phyloP scores from a whole-genome alignment of 2,329 filamentous ascomycete genomes.

The Penicillium hordei region DNA sequence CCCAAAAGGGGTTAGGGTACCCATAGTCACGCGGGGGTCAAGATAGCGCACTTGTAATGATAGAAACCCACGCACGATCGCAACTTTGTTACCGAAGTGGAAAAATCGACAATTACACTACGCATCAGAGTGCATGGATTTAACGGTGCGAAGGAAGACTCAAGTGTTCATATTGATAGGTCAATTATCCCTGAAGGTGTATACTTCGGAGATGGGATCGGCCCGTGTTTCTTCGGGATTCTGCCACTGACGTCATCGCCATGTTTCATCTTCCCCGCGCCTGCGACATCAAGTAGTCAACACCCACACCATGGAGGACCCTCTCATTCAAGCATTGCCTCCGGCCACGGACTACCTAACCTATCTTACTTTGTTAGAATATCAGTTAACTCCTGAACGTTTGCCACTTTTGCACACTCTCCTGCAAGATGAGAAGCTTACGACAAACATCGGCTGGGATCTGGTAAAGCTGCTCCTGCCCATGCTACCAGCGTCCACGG shows the following conservation, averaged over 20 bases:
- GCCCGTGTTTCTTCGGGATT: constrained; percentile 9
- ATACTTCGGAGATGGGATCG: constrained; percentile 4
- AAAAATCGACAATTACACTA: background rate
- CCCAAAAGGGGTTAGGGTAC: background rate
- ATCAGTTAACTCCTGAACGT: constrained; percentile 60
- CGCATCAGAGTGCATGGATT: too few relatives aligned
- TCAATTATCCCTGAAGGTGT: background rate
- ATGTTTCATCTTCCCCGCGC: constrained; percentile 9
- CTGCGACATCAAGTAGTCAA: constrained; percentile 5
- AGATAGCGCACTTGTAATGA: background rate
- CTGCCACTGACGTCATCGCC: constrained; percentile 17
- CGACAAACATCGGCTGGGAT: constrained; percentile 66
- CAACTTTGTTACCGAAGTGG: background rate
- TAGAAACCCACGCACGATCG: background rate
- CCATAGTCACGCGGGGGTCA: background rate
- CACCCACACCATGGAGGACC: constrained; percentile 39
- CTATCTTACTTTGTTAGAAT: constrained; percentile 66
- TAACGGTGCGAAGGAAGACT: background rate
- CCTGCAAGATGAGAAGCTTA: constrained; percentile 61
- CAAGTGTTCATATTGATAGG: background rate
- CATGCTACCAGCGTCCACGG: constrained; percentile 57
- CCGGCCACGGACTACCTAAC: constrained; percentile 64
- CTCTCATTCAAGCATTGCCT: constrained; percentile 59
- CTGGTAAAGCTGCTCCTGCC: constrained; percentile 62
- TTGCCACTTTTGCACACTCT: constrained; percentile 59